Evolutionary conservation across 345 rosid genomes (phyloP), one percentile per base, ranked within the genome.

Genomic region (Lumnitzera racemosa): DNA sequence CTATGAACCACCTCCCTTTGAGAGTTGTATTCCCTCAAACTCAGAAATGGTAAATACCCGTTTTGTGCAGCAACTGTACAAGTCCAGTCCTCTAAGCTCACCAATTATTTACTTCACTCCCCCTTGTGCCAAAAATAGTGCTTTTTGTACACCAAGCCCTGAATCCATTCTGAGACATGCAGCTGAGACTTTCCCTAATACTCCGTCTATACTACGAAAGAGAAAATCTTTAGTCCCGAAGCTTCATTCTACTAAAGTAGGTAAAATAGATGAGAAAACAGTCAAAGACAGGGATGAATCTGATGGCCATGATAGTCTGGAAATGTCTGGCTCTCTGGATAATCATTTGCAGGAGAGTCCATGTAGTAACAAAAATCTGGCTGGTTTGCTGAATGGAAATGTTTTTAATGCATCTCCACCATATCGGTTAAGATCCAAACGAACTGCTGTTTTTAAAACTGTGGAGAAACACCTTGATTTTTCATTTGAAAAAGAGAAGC

Each of bases 401-500:
- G 79, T 82, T 57, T 90, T 80, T 65, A 84, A 90, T 66, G 78
- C 84, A 29, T 94, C 99, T 58, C 99, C 99, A 59, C 97, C 97
- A 0, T 94, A 87, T 70, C 74, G 95, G 66, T 71, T 94, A 74
- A 86, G 83, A 76, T 76, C 95, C 36, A 90, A 86, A 76, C 70
- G 96, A 65, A 81, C 87, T 63, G 80, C 87, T 46, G 82, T 80
- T 70, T 72, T 84, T 67, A 94, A 88, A 80, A 82, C 96, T 24
- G 81, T 82, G 68, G 95, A 84, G 78, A 83, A 95, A 66, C 99
- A 94, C 72, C 95, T 94, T 71, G 91, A 86, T 66, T 94, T 94
- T 61, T 36, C 78, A 46, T 76, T 82, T 57, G 82, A 78, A 58
- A 78, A 69, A 63, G 80, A 68, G 49, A 78, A 72, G 62, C 56